These are phyloP conservation scores for Zymoseptoria crescenta DNA, from an alignment of 2,329 filamentous ascomycete species.

Conservation along the genomic window DNA sequence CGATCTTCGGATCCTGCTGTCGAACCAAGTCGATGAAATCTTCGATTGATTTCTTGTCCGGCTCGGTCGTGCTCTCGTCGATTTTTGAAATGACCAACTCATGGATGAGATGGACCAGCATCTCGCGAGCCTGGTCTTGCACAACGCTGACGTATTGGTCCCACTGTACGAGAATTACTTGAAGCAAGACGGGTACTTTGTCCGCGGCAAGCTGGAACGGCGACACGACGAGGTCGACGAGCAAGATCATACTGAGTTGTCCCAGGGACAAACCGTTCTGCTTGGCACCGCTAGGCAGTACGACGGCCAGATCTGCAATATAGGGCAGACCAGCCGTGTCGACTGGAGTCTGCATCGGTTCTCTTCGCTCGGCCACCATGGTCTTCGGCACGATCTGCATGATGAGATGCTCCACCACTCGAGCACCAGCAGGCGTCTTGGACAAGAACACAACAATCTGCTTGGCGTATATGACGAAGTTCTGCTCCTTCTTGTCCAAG, in stretches of 20 bases:
- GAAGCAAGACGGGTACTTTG: slow-evolving; percentile 75
- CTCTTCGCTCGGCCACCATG: slow-evolving; percentile 88
- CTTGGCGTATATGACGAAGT: slow-evolving; percentile 96
- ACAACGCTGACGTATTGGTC: slow-evolving; percentile 94
- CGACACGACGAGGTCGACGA: slow-evolving; percentile 93
- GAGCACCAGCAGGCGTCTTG: slow-evolving; percentile 73
- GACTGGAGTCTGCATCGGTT: slow-evolving; percentile 59
- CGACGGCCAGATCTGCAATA: slow-evolving; percentile 72
- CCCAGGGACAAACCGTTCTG: slow-evolving; percentile 79
- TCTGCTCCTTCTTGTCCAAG: slow-evolving; percentile 88
- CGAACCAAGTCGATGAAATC: slow-evolving; percentile 81
- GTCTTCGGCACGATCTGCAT: slow-evolving; percentile 87
- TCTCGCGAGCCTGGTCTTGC: slow-evolving; percentile 92
- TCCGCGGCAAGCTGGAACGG: slow-evolving; percentile 73
- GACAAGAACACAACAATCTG: slow-evolving; percentile 96
- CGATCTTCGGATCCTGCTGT: slow-evolving; percentile 71
- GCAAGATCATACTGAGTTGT: slow-evolving; percentile 82
- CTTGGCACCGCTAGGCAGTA: slow-evolving; percentile 81
- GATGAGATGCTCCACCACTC: slow-evolving; percentile 88
- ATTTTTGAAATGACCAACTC: slow-evolving; percentile 78
- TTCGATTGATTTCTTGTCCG: slow-evolving; percentile 70
- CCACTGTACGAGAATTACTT: slow-evolving; percentile 90
- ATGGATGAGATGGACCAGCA: slow-evolving; percentile 95
- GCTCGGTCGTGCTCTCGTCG: slow-evolving; percentile 60
- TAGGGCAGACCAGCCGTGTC: slow-evolving; percentile 75